A percentile compares a stretch with the other conserved stretches of the same genome.
These are phyloP conservation scores for Colletotrichum coccodes DNA, from an alignment of 2,329 filamentous ascomycete genomes.

Conservation along the genomic window DNA sequence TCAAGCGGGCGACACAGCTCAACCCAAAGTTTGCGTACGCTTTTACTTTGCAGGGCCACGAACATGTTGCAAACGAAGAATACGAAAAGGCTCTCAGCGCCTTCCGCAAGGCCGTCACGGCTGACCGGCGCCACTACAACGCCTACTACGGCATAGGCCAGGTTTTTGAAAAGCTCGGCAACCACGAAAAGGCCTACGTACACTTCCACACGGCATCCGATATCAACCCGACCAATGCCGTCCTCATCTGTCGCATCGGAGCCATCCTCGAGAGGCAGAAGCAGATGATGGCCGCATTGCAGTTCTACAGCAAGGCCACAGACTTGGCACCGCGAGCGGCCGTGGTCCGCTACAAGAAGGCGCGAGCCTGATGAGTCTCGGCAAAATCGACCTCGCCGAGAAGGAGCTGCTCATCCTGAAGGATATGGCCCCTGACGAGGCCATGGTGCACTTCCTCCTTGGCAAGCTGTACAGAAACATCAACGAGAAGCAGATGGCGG, in stretches of 20 bases:
- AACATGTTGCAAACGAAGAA: conserved; percentile 95
- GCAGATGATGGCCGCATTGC: conserved; percentile 80
- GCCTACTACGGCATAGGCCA: conserved; percentile 92
- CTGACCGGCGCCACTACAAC: conserved; percentile 92
- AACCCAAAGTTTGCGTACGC: conserved; percentile 93
- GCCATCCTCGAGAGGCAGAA: conserved; percentile 90
- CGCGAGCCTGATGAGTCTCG: conserved; percentile 85
- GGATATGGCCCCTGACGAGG: conserved; percentile 91
- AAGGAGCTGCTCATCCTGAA: conserved; percentile 88
- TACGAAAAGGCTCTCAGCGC: conserved; percentile 92
- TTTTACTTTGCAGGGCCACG: conserved; percentile 94
- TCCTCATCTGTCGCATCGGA: conserved; percentile 92
- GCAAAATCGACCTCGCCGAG: conserved; percentile 76
- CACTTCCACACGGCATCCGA: conserved; percentile 89
- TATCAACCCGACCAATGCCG: conserved; percentile 94
- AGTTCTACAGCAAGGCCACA: conserved; percentile 84
- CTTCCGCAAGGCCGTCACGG: conserved; percentile 86
- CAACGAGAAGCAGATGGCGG: conserved; percentile 80
- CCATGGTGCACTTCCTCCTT: conserved; percentile 94
- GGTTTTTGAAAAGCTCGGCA: conserved; percentile 90
- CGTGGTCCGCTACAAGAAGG: conserved; percentile 92
- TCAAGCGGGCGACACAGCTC: conserved; percentile 92
- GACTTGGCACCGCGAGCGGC: conserved; percentile 84
- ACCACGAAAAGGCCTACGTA: conserved; percentile 88
- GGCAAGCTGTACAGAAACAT: conserved; percentile 83